Conservation (phyloP, 495 filamentous ascomycete species). For the Penicillium arizonense region DNA sequence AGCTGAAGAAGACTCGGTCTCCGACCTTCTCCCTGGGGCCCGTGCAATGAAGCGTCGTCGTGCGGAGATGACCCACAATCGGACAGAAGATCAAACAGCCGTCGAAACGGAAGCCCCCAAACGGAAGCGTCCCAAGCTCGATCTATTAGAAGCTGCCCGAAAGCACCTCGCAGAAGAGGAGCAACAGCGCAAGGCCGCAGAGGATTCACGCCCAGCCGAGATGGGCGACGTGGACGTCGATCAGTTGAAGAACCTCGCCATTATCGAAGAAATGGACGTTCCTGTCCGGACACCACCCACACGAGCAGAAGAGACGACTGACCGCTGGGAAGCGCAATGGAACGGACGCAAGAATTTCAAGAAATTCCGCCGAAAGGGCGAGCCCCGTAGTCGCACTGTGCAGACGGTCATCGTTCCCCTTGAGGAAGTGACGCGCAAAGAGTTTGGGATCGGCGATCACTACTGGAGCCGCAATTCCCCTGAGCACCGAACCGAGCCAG, state of each 20-base stretch:
- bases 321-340: constrained; percentile 87
- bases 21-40: constrained; percentile 67
- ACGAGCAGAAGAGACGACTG: constrained; percentile 44
- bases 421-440: constrained; percentile 75
- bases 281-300: constrained; percentile 21
- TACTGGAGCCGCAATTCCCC: constrained; percentile 60
- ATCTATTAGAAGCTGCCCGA: constrained; percentile 68
- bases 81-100: constrained; percentile 7
- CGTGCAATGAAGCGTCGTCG: constrained; percentile 68
- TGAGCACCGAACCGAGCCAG: constrained; percentile 19
- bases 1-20: constrained; percentile 55
- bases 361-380: constrained; percentile 68
- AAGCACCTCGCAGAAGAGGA: constrained; percentile 62
- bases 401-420: constrained; percentile 71
- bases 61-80: constrained; percentile 25
- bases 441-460: constrained; percentile 80
- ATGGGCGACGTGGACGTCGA: constrained; percentile 63
- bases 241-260: constrained; percentile 70
- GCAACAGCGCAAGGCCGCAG: constrained; percentile 24
- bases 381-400: constrained; percentile 41
- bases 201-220: constrained; percentile 50
- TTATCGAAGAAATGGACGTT: constrained; percentile 79
- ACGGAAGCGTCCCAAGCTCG: constrained; percentile 56
- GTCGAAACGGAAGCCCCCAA: constrained; percentile 27
- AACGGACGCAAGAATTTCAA: constrained; percentile 98